A percentile compares a stretch with the other conserved stretches of the same genome.
phyloP scores from a whole-genome alignment of 345 rosid genomes.

The Populus pruinosa region DNA sequence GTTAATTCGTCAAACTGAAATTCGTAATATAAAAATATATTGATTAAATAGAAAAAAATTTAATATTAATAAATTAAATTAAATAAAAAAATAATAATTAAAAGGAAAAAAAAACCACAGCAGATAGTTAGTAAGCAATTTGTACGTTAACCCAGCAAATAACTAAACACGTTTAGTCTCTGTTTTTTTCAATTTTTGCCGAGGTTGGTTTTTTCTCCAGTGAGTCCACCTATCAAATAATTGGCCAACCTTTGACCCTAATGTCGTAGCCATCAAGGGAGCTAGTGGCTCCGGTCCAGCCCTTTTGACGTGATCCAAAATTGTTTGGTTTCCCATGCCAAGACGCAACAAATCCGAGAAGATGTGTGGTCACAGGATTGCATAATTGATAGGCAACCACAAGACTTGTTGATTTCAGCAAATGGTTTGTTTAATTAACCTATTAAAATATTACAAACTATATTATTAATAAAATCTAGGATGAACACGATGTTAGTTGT shows the following conservation, averaged over 20 bases:
- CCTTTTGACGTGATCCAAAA: slow-evolving; percentile 1
- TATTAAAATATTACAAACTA: neutral
- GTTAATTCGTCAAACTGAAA: too few relatives aligned
- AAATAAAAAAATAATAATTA: too few relatives aligned
- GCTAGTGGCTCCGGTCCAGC: neutral
- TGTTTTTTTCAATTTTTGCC: neutral
- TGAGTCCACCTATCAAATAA: neutral
- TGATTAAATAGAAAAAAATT: too few relatives aligned
- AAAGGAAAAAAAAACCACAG: too few relatives aligned
- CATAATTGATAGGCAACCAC: neutral
- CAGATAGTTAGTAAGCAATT: too few relatives aligned
- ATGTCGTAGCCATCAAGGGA: neutral
- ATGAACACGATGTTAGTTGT: slow-evolving; percentile 23
- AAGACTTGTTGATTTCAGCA: slow-evolving; percentile 8
- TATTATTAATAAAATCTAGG: neutral
- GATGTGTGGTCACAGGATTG: neutral
- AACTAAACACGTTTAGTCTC: neutral
- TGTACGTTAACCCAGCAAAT: too few relatives aligned
- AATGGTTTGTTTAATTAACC: slow-evolving; percentile 14
- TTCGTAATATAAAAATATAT: rapidly evolving
- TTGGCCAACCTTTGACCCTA: neutral
- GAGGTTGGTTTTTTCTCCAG: neutral
- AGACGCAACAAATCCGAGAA: neutral
- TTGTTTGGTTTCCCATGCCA: neutral
- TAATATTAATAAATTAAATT: too few relatives aligned